phyloP scores from a whole-genome alignment of 2,329 filamentous ascomycete species.

The Xylariaceae sp. region DNA sequence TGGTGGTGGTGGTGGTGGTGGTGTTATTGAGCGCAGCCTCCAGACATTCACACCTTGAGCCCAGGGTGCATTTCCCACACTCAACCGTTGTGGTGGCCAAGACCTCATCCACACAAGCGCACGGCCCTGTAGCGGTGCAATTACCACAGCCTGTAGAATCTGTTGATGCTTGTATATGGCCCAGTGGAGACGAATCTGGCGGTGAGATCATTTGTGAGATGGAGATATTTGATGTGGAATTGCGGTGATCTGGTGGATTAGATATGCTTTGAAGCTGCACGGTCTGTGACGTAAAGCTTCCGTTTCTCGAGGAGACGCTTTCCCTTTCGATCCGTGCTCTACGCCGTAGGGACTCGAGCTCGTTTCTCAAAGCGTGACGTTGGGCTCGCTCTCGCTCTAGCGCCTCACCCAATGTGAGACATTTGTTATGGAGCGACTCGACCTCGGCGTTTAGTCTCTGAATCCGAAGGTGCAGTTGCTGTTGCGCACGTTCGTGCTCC shows the following conservation, averaged over 20 bases:
- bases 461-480: conserved; percentile 53
- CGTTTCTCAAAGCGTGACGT: conserved; percentile 32
- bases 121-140: conserved; percentile 48
- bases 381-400: conserved; percentile 53
- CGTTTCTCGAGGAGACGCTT: conserved; percentile 26
- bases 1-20: conserved; percentile 25
- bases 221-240: conserved; percentile 42
- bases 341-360: conserved; percentile 27
- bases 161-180: conserved; percentile 30
- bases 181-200: conserved; percentile 34
- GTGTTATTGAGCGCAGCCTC: conserved; percentile 38
- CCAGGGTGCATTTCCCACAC: conserved; percentile 61
- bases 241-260: conserved; percentile 26
- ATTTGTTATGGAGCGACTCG: conserved; percentile 58
- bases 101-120: conserved; percentile 55
- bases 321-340: too few species aligned
- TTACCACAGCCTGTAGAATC: conserved; percentile 46
- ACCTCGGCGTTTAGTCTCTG: conserved; percentile 58
- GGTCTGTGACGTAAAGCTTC: conserved; percentile 24
- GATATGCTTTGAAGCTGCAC: conserved; percentile 18
- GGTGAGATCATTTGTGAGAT: conserved; percentile 55
- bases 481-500: conserved; percentile 50
- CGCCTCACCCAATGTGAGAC: conserved; percentile 57
- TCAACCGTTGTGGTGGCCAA: conserved; percentile 49
- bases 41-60: conserved; percentile 58